Base-by-base conservation (phyloP, 83 land plant species). In the Thuja plicata region DNA sequence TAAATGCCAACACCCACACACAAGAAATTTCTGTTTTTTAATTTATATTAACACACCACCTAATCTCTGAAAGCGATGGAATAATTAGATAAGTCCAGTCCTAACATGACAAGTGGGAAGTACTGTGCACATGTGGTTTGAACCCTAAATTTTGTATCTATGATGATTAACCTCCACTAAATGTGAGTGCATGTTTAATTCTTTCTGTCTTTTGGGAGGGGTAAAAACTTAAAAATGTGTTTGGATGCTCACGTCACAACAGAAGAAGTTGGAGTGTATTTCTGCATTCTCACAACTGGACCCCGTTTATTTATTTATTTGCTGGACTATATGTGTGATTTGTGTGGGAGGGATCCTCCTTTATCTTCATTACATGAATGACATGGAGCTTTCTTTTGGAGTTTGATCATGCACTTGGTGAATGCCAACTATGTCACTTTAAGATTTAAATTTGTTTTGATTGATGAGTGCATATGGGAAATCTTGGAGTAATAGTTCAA, bases 31-130 rank as follows among this genome's bases (percentile, higher is more conserved):
- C 10, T 52, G 35, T 85, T 85, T 40, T 80, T 54, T 54, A 54
- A 80, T 35, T 80, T 35, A 85, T 52, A 52, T 54, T 16, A 85
- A 34, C 34, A 66, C 77, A 87, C 87, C 87, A 87, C 87, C 87
- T 87, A 87, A 87, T 87, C 87, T 37, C n/a, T 87, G 87, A 87
- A 87, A 87, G 87, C 77, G 87, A 87, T n/a, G 87, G 87, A 87
- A 87, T 87, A 66, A 87, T 87, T 87, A 87, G 77, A 85, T 54
- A 60, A 38, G 34, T 43, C 87, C 87, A 66, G 41, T 87, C 34
- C 15, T 41, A 12, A 35, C 35, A n/a, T 66, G 87, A 60, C 87
- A 87, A 60, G 76, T 87, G 87, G 73, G 43, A 12, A 52, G 46
- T 16, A 37, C 43, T 87, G 76, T 87, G 77, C 48, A 87, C 87